Base-by-base conservation (phyloP, 805 yeast species). In the Teunomyces pallodes region DNA sequence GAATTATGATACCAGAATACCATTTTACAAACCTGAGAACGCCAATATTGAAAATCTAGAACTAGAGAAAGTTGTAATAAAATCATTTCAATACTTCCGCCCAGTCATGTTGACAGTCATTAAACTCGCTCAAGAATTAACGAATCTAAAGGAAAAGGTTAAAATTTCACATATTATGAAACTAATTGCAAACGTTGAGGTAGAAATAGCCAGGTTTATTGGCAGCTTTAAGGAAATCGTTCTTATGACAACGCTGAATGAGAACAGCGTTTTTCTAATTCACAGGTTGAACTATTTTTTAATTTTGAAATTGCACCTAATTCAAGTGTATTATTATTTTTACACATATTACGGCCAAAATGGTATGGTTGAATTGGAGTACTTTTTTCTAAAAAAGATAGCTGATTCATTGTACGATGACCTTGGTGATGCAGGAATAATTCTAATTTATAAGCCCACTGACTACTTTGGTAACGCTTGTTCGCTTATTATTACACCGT, bases 1-100 rank as follows among this genome's bases (percentile, higher is more conserved):
- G 16, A 45, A 29, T 14, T 82, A 67, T 56, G 87, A 83, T 57
- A 81, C 87, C 0, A 61, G 66, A 51, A 51, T 75, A 1, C 88
- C 89, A 0, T 64, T 52, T 14, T 65, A 67, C 41, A 54, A 59
- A 9, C 64, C 66, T 3, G 70, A 67, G 4, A 61, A 64, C 29
- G 65, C 72, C 10, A 76, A 74, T 48, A 56, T 67, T 29, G 48
- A 45, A 0, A 73, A 80, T 51, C 49, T 58, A 13, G 64, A 55
- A 1, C 50, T 81, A 31, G 85, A 82, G 50, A 64, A 61, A 24
- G 65, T 66, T 38, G 69, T 75, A 2, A 65, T 75, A 3, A 62
- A 64, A 5, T 59, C 66, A 10, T 61, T 72, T 53, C 62, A 68
- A 35, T 54, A 69, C 10, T 65, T 76, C 28, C 44, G 54, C 9